Evolutionary conservation across 805 yeast genomes (phyloP).

Genomic region (Starmerella apicola): DNA sequence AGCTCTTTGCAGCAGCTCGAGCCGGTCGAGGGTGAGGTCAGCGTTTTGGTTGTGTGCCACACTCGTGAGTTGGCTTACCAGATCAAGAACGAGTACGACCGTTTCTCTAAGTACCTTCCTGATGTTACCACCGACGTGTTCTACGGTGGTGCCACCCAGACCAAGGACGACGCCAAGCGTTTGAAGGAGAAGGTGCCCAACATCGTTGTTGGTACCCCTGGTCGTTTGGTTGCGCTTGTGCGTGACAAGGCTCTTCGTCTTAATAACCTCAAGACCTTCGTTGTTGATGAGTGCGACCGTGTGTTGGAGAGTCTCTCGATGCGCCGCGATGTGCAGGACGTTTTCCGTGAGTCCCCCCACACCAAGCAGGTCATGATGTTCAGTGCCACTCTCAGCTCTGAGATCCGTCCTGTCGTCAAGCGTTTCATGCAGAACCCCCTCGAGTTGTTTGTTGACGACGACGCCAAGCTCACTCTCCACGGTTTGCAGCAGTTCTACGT

Average conservation of each 20-base stretch:
- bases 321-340: slow-evolving; percentile 98
- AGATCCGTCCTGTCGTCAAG: slow-evolving; percentile 92
- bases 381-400: slow-evolving; percentile 88
- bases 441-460: slow-evolving; percentile 95
- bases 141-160: slow-evolving; percentile 87
- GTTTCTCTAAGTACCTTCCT: slow-evolving; percentile 97
- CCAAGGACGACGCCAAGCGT: slow-evolving; percentile 64
- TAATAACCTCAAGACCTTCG: slow-evolving; percentile 83
- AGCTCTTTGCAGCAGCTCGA: slow-evolving; percentile 94
- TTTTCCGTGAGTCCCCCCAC: slow-evolving; percentile 93
- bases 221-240: slow-evolving; percentile 88
- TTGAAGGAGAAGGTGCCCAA: slow-evolving; percentile 84
- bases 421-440: slow-evolving; percentile 96
- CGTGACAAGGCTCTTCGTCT: slow-evolving; percentile 82
- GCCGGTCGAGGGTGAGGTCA: slow-evolving; percentile 93
- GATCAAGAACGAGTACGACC: slow-evolving; percentile 90
- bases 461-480: slow-evolving; percentile 90
- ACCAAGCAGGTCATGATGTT: slow-evolving; percentile 99
- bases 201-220: slow-evolving; percentile 95
- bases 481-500: slow-evolving; percentile 95
- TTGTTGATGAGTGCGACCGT: slow-evolving; percentile 97
- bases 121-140: slow-evolving; percentile 94
- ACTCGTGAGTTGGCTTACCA: slow-evolving; percentile 98
- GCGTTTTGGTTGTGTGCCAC: slow-evolving; percentile 90
- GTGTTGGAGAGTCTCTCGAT: slow-evolving; percentile 81